Base-by-base conservation (phyloP, 2,329 filamentous ascomycete genomes). In the Aspergillus ochraceus region DNA sequence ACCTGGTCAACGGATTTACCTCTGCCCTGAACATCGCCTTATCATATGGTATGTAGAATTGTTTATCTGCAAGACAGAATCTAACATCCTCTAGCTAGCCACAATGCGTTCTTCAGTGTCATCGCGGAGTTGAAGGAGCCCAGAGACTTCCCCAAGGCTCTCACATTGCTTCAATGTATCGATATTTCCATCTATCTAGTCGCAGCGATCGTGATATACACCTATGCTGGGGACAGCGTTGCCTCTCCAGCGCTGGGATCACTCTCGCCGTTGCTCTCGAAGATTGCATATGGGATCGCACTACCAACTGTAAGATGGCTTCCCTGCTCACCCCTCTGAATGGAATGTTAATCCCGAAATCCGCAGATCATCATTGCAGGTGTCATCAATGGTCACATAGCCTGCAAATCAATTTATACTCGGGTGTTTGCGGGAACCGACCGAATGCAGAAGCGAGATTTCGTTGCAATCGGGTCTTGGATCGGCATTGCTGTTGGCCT, bases 211-310 rank as follows among this genome's bases (percentile, higher is more conserved):
- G 81, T 90, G 47, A 85, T 90, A 66, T 90, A 90, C 74, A 78
- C 83, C 61, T 90, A 83, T 68, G 84, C 83, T 4, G 88, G 88
- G 0, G 74, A 77, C 0, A 71, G 79, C 11, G 86, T 90, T 4
- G 77, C 80, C 1, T 86, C 84, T 2, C 88, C 88, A 0, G 88
- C 88, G 0, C 80, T 90, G 1, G 84, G 85, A 22, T 88, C 86
- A 0, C 83, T 86, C 6, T 79, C 80, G 1, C 68, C 68, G 4
- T 68, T 80, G 0, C 73, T 90, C 50, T 79, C 81, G 24, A 88
- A 88, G 68, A 76, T 87, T 9, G 86, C 87, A 11, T 90, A 85
- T 74, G 86, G 85, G n/a, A 77, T 90, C 58, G 88, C 87, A 1
- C 80, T 87, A 2, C 87, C 87, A 20, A 66, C 64, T 12, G 64